A percentile compares a stretch with the other conserved stretches of the same genome.
Evolutionary conservation across 129 eudicot genomes (phyloP).

Genomic region (Artemisia annua): DNA sequence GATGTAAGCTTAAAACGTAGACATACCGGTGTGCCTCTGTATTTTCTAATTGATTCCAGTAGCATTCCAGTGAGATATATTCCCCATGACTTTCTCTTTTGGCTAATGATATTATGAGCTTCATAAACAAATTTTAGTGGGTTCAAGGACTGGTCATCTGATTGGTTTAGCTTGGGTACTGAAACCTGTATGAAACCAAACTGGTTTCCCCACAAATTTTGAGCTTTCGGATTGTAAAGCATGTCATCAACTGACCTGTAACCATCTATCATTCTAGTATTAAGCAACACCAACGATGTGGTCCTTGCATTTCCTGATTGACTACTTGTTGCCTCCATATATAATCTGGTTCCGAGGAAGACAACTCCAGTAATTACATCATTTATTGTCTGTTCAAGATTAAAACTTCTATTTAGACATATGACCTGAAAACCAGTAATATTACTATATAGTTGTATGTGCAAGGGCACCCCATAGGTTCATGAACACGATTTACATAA

Average conservation of each 20-base stretch:
- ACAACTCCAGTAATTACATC: slow-evolving; percentile 71
- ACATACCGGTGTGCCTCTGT: no score
- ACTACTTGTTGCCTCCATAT: slow-evolving; percentile 55
- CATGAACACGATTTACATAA: no score
- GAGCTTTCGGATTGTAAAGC: slow-evolving; percentile 46
- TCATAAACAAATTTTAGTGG: slow-evolving; percentile 56
- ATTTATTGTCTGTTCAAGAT: slow-evolving; percentile 65
- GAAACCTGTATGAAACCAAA: slow-evolving; percentile 69
- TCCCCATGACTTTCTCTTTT: no score
- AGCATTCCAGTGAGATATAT: no score
- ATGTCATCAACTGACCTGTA: slow-evolving; percentile 77
- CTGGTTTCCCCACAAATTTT: slow-evolving; percentile 75
- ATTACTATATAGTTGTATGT: no score
- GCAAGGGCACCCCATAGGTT: no score
- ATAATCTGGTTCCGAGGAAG: slow-evolving; percentile 61
- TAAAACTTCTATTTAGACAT: no score
- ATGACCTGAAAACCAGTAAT: no score
- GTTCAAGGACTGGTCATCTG: slow-evolving; percentile 1
- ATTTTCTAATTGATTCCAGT: no score
- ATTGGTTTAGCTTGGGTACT: slow-evolving; percentile 43
- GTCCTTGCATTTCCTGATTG: slow-evolving; percentile 42
- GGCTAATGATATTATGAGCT: slow-evolving; percentile 18
- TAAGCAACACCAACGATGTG: slow-evolving; percentile 72
- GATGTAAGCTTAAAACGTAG: no score
- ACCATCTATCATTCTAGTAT: slow-evolving; percentile 76